Evolutionary conservation across 441 rosid genomes (phyloP), one percentile per base, ranked within the genome.

Genomic region (Pelargonium fulgidum): DNA sequence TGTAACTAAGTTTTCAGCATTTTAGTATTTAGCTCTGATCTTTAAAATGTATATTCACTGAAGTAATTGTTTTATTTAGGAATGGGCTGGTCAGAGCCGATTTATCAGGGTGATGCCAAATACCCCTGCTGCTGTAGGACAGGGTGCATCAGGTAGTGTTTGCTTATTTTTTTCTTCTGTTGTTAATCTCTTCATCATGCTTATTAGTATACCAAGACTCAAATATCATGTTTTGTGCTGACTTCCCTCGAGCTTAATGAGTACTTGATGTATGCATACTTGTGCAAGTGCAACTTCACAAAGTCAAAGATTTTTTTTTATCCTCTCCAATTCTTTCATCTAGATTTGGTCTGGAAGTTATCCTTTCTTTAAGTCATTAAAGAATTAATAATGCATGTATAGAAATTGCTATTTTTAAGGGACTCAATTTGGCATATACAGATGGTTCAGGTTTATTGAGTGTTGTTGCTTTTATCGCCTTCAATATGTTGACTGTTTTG

Each of bases 41-140:
- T 13, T 20, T 22, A 20, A 9, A 11, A 16, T 33, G 50, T 7
- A 10, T 41, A 26, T 45, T 41, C 45, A 20, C 33, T 44, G 68
- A 74, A 70, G 56, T 63, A 5, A 47, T 16, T 45, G 41, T 62
- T 29, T 47, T 73, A 4, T 68, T 67, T 73, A 93, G 96, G 93
- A 83, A 66, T 93, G 96, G 97, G 86, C 96, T 77, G 91, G 91
- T 71, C 91, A 85, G 58, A 80, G 81, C 62, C 86, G 93, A 64
- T 87, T 91, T 72, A 79, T 93, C 58, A 83, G 97, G 75, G 96
- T 84, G 77, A 86, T 93, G 90, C 97, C 99, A 36, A 93, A 93
- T 78, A 91, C 97, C 61, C 93, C 96, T 65, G 83, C 93, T 14
- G 92, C 93, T 4, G 92, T 93, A 47, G 91, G 96, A 9, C 88